Conservation (phyloP, 1,284 basidiomycete species). For the Fistulinella cinereoalba region DNA sequence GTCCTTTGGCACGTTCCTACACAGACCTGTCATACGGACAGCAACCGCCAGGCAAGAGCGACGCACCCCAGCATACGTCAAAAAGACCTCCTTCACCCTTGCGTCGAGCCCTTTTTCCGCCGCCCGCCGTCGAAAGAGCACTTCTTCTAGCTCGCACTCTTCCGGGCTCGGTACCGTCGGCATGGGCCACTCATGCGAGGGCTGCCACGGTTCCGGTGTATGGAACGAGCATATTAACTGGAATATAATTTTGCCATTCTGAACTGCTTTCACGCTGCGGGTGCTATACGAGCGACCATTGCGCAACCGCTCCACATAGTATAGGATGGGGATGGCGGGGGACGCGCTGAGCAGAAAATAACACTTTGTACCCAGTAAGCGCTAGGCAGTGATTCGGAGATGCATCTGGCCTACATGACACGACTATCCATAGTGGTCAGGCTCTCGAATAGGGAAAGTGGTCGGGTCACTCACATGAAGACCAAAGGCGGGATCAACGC, state of each 20-base stretch:
- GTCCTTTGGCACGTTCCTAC: slow-evolving; percentile 72
- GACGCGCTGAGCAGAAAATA: slow-evolving; percentile 83
- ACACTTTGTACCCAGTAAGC: no score
- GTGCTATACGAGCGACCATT: slow-evolving; percentile 75
- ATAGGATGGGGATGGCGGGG: slow-evolving; percentile 75
- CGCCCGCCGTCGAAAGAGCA: slow-evolving; percentile 38
- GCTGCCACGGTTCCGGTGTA: slow-evolving; percentile 73
- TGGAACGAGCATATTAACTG: slow-evolving; percentile 87
- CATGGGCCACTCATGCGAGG: slow-evolving; percentile 61
- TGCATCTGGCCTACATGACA: slow-evolving; percentile 74
- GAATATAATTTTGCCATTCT: slow-evolving; percentile 78
- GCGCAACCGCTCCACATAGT: slow-evolving; percentile 83
- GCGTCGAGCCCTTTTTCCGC: slow-evolving; percentile 36
- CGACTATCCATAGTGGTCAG: slow-evolving; percentile 45
- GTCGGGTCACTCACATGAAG: slow-evolving; percentile 56
- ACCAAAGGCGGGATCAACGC: slow-evolving; percentile 63
- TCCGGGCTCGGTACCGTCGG: slow-evolving; percentile 62
- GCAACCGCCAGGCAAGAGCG: neutral
- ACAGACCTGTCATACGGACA: neutral
- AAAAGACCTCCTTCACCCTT: slow-evolving; percentile 31
- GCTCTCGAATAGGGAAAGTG: neutral
- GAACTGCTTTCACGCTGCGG: slow-evolving; percentile 67
- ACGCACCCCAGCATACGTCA: slow-evolving; percentile 45
- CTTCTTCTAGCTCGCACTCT: slow-evolving; percentile 62
- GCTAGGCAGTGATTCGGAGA: no score